Evolutionary conservation across 495 filamentous ascomycete species (phyloP), one percentile per base, ranked within the genome.

Genomic region (Daldinia concentrica): DNA sequence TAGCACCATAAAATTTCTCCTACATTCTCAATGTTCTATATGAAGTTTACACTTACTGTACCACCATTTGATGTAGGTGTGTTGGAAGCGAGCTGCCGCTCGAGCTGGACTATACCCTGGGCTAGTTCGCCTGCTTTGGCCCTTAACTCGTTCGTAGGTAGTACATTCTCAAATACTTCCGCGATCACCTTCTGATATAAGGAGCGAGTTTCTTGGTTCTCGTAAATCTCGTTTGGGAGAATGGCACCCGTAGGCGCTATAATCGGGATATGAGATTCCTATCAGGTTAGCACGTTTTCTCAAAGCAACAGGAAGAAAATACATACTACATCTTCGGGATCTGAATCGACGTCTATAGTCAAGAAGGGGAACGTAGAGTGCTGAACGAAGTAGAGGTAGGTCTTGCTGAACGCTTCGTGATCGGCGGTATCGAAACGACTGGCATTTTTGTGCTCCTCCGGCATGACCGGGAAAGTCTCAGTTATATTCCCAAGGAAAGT

Each of bases 401-500:
- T 54, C 3, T 69, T 27, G 60, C 59, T 64, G 54, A 69, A 69
- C 15, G 54, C 17, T 26, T 69, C 34, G 26, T 64, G 34, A 54
- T 69, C 59, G 1, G 32, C 24, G 1, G 54, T 7, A 29, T 32
- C 34, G 36, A 69, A 69, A 32, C 24, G 22, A 12, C 58, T 36
- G 9, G 60, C 14, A 32, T 19, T 52, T 64, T 32, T 26, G 15
- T 54, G 63, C 45, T 48, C 59, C 4, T 30, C 30, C 2, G 41
- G 12, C 4, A 34, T 41, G n/a, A 70, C 34, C 7, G 61, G 67
- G 56, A 70, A 70, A 19, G 4, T 60, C 11, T 64, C 61, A 5
- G 67, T 64, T 11, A 79, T 45, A 34, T 65, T 34, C 3, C 62
- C 57, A 8, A 79, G 41, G 11, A 91, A 76, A 1, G 84, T 72